These are phyloP conservation scores for Fonsecaea monophora DNA, from an alignment of 2,329 filamentous ascomycete genomes.

Conservation along the genomic window DNA sequence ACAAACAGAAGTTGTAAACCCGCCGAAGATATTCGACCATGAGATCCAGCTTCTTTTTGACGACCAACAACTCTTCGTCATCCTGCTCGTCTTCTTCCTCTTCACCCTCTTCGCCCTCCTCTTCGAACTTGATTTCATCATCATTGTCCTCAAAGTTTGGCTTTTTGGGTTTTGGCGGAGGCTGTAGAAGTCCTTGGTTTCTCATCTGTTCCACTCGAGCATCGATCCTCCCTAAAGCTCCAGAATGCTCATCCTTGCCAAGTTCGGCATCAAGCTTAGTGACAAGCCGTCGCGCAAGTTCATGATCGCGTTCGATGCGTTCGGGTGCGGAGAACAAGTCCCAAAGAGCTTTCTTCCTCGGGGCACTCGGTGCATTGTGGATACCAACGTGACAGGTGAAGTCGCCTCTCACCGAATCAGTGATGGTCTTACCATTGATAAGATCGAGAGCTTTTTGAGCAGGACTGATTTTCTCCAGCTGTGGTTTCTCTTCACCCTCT, in stretches of 20 bases:
- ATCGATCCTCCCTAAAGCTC: constrained; percentile 81
- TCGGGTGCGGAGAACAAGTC: constrained; percentile 95
- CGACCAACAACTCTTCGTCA: constrained; percentile 83
- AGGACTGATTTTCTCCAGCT: constrained; percentile 52
- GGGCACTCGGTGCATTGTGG: constrained; percentile 83
- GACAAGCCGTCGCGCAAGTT: constrained; percentile 80
- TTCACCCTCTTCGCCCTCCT: constrained; percentile 79
- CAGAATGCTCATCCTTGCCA: constrained; percentile 68
- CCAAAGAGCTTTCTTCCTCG: constrained; percentile 94
- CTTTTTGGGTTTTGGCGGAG: constrained; percentile 60
- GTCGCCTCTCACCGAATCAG: constrained; percentile 90
- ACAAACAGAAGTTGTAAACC: constrained; percentile 99
- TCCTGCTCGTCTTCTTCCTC: constrained; percentile 82
- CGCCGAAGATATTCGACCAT: constrained; percentile 95
- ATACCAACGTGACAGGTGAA: constrained; percentile 98
- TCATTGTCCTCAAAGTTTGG: constrained; percentile 57
- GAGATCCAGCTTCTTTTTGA: constrained; percentile 97
- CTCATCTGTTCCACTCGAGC: constrained; percentile 83
- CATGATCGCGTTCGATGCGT: constrained; percentile 86
- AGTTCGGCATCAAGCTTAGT: constrained; percentile 85
- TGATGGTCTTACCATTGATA: constrained; percentile 97
- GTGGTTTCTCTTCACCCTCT: constrained; percentile 59
- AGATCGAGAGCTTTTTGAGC: constrained; percentile 88
- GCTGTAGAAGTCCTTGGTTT: constrained; percentile 76
- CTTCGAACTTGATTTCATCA: constrained; percentile 60